Evolutionary conservation across 2,329 filamentous ascomycete species (phyloP).

Genomic region (Lasiodiplodia gonubiensis): DNA sequence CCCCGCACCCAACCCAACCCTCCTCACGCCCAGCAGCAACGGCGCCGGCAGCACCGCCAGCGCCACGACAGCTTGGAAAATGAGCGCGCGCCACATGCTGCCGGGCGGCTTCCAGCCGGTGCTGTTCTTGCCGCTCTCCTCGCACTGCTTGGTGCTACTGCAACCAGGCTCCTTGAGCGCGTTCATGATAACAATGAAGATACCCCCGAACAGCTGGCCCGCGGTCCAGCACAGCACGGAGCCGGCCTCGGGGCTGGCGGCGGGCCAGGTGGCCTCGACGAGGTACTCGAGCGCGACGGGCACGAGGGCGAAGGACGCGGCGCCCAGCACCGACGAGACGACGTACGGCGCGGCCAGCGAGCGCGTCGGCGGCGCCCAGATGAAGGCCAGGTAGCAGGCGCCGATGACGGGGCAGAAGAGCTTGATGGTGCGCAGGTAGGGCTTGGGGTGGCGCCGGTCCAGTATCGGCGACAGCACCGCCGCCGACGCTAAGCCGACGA

Average conservation of each 20-base stretch:
- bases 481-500: slow-evolving; percentile 79
- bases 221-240: slow-evolving; percentile 84
- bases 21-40: slow-evolving; percentile 66
- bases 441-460: slow-evolving; percentile 73
- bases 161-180: slow-evolving; percentile 62
- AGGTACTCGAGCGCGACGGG: slow-evolving; percentile 87
- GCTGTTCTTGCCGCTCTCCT: slow-evolving; percentile 36
- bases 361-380: slow-evolving; percentile 76
- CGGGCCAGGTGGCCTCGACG: slow-evolving; percentile 84
- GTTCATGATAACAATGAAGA: slow-evolving; percentile 84
- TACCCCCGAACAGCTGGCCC: slow-evolving; percentile 82
- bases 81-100: slow-evolving; percentile 76
- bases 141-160: slow-evolving; percentile 37
- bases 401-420: slow-evolving; percentile 76
- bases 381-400: slow-evolving; percentile 74
- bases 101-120: slow-evolving; percentile 57
- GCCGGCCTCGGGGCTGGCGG: slow-evolving; percentile 80
- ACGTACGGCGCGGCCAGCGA: slow-evolving; percentile 72
- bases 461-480: slow-evolving; percentile 81
- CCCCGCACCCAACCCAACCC: slow-evolving; percentile 61
- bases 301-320: slow-evolving; percentile 77
- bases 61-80: slow-evolving; percentile 79
- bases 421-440: slow-evolving; percentile 76
- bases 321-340: slow-evolving; percentile 77
- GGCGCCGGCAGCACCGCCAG: slow-evolving; percentile 70